Conservation (phyloP, 2,329 filamentous ascomycete species). For the Chaetomiaceae sp. region DNA sequence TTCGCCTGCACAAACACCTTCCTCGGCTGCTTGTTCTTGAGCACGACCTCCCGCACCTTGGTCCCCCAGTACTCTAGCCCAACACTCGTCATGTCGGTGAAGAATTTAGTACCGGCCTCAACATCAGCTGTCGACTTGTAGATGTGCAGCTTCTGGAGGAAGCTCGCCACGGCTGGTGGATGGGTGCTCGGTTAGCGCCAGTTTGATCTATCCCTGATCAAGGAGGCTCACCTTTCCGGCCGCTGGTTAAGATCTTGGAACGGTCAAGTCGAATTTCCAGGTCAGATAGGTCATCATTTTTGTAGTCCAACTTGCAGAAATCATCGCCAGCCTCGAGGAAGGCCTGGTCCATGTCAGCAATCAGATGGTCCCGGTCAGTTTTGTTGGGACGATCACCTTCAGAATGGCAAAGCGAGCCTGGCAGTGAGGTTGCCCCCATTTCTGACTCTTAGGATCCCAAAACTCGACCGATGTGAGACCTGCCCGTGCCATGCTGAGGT, state of each 20-base stretch:
- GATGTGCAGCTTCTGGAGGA: slow-evolving; percentile 85
- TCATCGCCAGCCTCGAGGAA: slow-evolving; percentile 81
- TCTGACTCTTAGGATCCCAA: slow-evolving; percentile 85
- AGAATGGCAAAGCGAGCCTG: slow-evolving; percentile 88
- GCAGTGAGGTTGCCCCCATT: slow-evolving; percentile 91
- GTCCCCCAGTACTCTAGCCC: slow-evolving; percentile 76
- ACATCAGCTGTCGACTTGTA: slow-evolving; percentile 89
- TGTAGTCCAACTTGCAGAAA: slow-evolving; percentile 77
- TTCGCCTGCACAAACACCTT: slow-evolving; percentile 95
- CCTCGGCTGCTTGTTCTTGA: slow-evolving; percentile 72
- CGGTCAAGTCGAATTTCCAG: slow-evolving; percentile 78
- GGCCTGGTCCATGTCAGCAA: slow-evolving; percentile 38
- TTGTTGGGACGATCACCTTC: slow-evolving; percentile 32
- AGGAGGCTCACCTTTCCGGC: slow-evolving; percentile 54
- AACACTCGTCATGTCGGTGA: slow-evolving; percentile 76
- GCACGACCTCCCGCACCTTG: slow-evolving; percentile 68
- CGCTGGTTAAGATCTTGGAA: slow-evolving; percentile 76
- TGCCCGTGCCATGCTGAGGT: slow-evolving; percentile 91
- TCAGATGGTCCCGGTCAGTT: too few relatives aligned
- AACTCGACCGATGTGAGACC: slow-evolving; percentile 83
- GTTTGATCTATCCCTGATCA: neutral
- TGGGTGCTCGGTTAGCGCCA: slow-evolving; percentile 10
- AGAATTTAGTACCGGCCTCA: slow-evolving; percentile 69
- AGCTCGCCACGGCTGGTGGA: slow-evolving; percentile 64
- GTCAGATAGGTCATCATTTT: slow-evolving; percentile 68